These are phyloP conservation scores for Pyrenochaeta sp. DNA, from an alignment of 2,329 filamentous ascomycete genomes.

Conservation along the genomic window DNA sequence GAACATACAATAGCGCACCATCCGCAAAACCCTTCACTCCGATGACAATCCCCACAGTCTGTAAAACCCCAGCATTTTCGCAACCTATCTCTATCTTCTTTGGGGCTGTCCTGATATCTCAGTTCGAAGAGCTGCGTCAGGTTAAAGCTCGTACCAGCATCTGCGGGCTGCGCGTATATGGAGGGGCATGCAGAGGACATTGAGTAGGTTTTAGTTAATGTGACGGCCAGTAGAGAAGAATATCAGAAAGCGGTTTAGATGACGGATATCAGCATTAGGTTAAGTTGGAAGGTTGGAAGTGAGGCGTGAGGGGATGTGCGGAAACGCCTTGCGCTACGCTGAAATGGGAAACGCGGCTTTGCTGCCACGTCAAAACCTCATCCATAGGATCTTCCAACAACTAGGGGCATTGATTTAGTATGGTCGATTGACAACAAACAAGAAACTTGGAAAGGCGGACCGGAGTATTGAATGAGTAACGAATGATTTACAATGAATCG, in stretches of 20 bases:
- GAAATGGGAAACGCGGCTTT: slow-evolving; percentile 2
- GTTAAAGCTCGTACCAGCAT: slow-evolving; percentile 20
- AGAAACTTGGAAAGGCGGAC: neutral
- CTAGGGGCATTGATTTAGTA: no score
- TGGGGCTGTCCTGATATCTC: slow-evolving; percentile 36
- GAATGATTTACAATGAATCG: slow-evolving; percentile 10
- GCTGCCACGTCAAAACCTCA: neutral
- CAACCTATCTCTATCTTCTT: slow-evolving; percentile 42
- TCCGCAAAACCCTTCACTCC: slow-evolving; percentile 49
- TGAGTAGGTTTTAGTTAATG: neutral
- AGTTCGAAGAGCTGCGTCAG: slow-evolving; percentile 33
- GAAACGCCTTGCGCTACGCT: slow-evolving; percentile 13
- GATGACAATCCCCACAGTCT: slow-evolving; percentile 49
- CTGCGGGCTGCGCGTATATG: neutral
- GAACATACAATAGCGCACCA: slow-evolving; percentile 55
- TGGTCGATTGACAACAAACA: no score
- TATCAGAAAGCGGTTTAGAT: neutral
- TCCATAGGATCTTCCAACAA: neutral
- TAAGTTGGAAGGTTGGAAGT: slow-evolving; percentile 1
- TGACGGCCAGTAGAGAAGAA: neutral
- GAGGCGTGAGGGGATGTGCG: slow-evolving; percentile 8
- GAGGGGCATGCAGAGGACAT: slow-evolving; percentile 27
- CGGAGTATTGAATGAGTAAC: neutral
- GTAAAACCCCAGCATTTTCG: slow-evolving; percentile 45
- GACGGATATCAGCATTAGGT: neutral